Base-by-base conservation (phyloP, 441 rosid genomes). In the Eutrema salsugineum region DNA sequence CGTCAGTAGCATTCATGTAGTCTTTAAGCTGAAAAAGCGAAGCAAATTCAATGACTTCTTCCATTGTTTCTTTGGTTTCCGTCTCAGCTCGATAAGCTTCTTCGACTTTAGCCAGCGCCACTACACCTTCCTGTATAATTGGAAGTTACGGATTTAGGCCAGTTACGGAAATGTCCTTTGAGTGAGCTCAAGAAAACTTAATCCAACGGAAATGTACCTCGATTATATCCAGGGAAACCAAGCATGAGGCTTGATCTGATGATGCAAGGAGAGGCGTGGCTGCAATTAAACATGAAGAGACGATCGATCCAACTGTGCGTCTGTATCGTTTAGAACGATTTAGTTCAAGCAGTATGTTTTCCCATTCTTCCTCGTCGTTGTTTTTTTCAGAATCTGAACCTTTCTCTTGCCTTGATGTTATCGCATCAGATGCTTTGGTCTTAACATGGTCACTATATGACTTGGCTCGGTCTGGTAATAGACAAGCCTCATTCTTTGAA, bases 231-330 rank as follows among this genome's bases (percentile, higher is more conserved):
- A 90, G 81, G 16, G 88, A 89, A 77, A 84, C 86, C 80, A 94
- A 83, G 87, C 94, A 88, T 40, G 83, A 73, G 24, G 72, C 80
- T 75, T 90, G 99, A 64, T 86, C 76, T 75, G 70, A 67, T 67
- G 97, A 89, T 71, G 91, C 95, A 65, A 91, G 86, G 32, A 93
- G 82, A 69, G 98, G 93, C 11, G 83, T 84, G 77, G 92, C 87
- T 11, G 96, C 82, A 10, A 73, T 76, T 73, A 92, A 83, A 83
- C 98, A 91, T n/a, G 93, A 91, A 73, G 86, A 82, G 51, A 90
- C 87, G 63, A 89, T 80, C 6, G 98, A 92, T 75, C 93, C 97
- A 79, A 95, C 87, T 20, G 73, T 87, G 77, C 85, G 89, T 82
- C 98, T 87, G 76, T 85, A 89, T 80, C 93, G 83, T 80, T 76